Conservation (phyloP, 306 rosid genomes). For the Medicago truncatula region MtrunA17r5.0-ANR NC_053042.1:43247501-43248000, state of each 20-base stretch:
- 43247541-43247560: not conserved
- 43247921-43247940: not conserved
- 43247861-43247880: not conserved
- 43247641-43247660: not conserved
- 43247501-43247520: not conserved
- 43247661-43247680: not conserved
- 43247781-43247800: not conserved
- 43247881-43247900: not conserved
- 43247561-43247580: not conserved
- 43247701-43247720: not conserved
- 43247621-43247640: constrained; percentile 2
- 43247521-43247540: not conserved
- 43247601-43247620: not conserved
- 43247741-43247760: not conserved
- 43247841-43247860: not conserved
- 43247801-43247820: not conserved
- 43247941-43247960: not conserved
- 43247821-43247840: not conserved
- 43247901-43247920: not conserved
- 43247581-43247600: not conserved
- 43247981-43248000: not conserved
- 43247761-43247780: not conserved
- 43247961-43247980: not conserved
- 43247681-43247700: not conserved
- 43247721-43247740: not conserved